phyloP scores from a whole-genome alignment of 129 eudicot species.

The Chrysanthemum lavandulifolium region DNA sequence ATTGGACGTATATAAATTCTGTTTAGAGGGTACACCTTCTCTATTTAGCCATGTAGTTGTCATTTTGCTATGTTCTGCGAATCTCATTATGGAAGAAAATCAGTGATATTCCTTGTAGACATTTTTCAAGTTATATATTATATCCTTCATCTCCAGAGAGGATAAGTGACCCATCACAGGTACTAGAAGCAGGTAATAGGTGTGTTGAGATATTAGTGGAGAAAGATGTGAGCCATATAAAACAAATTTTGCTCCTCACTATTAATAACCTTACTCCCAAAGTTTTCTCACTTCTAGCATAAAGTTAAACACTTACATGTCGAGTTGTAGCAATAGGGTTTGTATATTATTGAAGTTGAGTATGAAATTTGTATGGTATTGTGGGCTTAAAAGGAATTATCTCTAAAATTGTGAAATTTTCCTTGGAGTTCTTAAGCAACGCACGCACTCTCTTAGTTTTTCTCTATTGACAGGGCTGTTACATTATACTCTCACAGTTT shows the following conservation, averaged over 20 bases:
- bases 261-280: background rate
- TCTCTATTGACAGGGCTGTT: slow-evolving; percentile 3
- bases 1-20: too few relatives aligned
- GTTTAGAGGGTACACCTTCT: too few relatives aligned
- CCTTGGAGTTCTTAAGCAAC: background rate
- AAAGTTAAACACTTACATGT: background rate
- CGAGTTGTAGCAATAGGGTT: background rate
- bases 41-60: too few relatives aligned
- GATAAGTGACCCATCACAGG: too few relatives aligned
- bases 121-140: too few relatives aligned
- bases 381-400: background rate
- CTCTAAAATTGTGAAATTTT: background rate
- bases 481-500: background rate
- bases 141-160: too few relatives aligned
- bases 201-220: too few relatives aligned
- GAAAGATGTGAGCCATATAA: too few relatives aligned
- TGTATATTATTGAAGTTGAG: background rate
- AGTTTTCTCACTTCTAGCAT: background rate
- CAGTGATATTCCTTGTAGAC: too few relatives aligned
- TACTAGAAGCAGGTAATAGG: too few relatives aligned
- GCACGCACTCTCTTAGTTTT: background rate
- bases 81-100: too few relatives aligned
- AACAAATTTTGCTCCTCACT: background rate
- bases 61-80: too few relatives aligned
- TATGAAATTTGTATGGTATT: background rate